Conservation (phyloP, 2,329 filamentous ascomycete genomes). For the Aspergillus sp. region DNA sequence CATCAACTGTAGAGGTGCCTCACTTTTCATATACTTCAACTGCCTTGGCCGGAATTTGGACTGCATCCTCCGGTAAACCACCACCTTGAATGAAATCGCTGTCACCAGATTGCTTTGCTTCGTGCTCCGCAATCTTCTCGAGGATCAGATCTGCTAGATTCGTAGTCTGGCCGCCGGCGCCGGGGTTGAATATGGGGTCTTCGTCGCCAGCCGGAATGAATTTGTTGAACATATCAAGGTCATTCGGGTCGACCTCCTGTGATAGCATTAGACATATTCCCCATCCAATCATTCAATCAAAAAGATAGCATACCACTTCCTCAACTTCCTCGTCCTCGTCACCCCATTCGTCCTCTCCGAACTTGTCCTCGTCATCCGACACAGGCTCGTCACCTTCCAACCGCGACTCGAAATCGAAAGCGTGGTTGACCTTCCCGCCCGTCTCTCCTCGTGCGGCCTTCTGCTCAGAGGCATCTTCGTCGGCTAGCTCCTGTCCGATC, state of each 20-base stretch:
- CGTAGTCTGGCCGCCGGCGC: conserved; percentile 51
- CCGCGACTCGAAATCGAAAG: conserved; percentile 75
- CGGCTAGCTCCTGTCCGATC: conserved; percentile 79
- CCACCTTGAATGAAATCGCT: conserved; percentile 44
- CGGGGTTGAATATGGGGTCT: conserved; percentile 60
- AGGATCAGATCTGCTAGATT: conserved; percentile 91
- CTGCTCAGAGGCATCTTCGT: conserved; percentile 62
- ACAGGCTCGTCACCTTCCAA: conserved; percentile 52
- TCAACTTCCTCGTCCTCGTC: conserved; percentile 68
- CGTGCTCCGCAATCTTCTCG: conserved; percentile 86
- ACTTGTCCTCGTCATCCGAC: conserved; percentile 48
- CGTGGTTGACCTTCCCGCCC: conserved; percentile 47
- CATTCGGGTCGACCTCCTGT: conserved; percentile 76
- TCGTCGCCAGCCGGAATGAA: conserved; percentile 72
- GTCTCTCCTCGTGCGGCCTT: conserved; percentile 30
- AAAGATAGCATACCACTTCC: conserved; percentile 29
- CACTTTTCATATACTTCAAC: conserved; percentile 90
- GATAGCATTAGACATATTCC: conserved; percentile 8
- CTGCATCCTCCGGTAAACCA: conserved; percentile 65
- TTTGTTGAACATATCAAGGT: conserved; percentile 83
- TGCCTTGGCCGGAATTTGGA: conserved; percentile 83
- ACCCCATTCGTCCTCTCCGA: conserved; percentile 58
- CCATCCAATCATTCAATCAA: background rate
- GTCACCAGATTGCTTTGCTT: conserved; percentile 56
- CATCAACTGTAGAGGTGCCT: conserved; percentile 10